These are phyloP conservation scores for Komagataella kurtzmanii DNA, from an alignment of 805 yeast genomes.

Conservation along the genomic window DNA sequence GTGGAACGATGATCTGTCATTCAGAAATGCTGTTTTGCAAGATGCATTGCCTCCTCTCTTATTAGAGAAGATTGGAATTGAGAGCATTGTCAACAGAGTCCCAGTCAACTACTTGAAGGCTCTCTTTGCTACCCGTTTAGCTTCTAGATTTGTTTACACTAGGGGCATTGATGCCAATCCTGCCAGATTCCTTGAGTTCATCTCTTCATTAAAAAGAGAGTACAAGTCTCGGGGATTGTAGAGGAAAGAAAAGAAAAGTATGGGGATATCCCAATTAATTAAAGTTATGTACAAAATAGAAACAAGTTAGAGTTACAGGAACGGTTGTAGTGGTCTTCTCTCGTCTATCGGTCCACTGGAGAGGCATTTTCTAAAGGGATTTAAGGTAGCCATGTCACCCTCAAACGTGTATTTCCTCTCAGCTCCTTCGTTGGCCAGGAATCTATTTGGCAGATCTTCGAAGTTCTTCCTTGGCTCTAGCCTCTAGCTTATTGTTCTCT, in stretches of 20 bases:
- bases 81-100: slow-evolving; percentile 55
- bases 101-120: slow-evolving; percentile 85
- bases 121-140: slow-evolving; percentile 74
- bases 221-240: slow-evolving; percentile 2
- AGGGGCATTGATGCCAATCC: slow-evolving; percentile 75
- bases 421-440: neutral
- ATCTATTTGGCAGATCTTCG: neutral
- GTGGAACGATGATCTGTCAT: slow-evolving; percentile 67
- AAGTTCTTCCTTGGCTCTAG: slow-evolving; percentile 13
- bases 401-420: neutral
- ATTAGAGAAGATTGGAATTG: slow-evolving; percentile 51
- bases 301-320: neutral
- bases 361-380: no score
- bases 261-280: slow-evolving; percentile 2
- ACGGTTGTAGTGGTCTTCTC: neutral
- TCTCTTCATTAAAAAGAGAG: slow-evolving; percentile 40
- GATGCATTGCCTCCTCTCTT: slow-evolving; percentile 72
- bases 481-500: slow-evolving; percentile 17
- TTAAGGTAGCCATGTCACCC: no score
- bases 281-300: neutral
- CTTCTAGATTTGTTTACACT: slow-evolving; percentile 74
- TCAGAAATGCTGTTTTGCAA: slow-evolving; percentile 64
- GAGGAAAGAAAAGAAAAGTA: slow-evolving; percentile 1
- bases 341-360: no score
- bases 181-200: slow-evolving; percentile 59